A percentile compares a stretch with the other conserved stretches of the same genome.
Conservation (phyloP, 1,139 yeast genomes). For the Meyerozyma guilliermondii region DNA sequence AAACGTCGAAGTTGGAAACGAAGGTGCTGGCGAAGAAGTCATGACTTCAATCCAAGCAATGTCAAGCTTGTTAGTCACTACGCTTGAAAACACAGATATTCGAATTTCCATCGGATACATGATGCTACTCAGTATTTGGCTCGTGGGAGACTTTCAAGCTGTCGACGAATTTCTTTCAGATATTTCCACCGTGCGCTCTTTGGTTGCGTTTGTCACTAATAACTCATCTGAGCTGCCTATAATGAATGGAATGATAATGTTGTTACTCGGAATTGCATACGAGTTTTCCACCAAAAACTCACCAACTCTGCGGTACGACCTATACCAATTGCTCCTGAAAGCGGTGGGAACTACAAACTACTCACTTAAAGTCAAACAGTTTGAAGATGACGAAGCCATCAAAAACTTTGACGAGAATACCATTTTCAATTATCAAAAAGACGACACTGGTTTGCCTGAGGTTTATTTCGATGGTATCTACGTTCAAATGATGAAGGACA, state of each 20-base stretch:
- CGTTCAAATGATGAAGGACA: constrained; percentile 64
- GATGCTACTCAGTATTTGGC: constrained; percentile 71
- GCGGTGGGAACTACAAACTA: constrained; percentile 82
- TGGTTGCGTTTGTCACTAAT: constrained; percentile 64
- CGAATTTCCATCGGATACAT: constrained; percentile 76
- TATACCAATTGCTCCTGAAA: constrained; percentile 57
- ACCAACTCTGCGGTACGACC: constrained; percentile 62
- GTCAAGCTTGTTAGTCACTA: constrained; percentile 67
- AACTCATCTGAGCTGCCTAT: constrained; percentile 52
- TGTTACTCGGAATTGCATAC: constrained; percentile 71
- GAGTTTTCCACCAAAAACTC: constrained; percentile 75
- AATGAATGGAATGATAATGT: constrained; percentile 71
- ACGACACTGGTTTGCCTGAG: constrained; percentile 82
- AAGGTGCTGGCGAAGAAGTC: constrained; percentile 66
- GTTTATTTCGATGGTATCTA: constrained; percentile 68
- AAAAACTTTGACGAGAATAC: constrained; percentile 49
- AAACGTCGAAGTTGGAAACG: constrained; percentile 60
- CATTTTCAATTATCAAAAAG: constrained; percentile 31
- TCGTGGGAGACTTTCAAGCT: constrained; percentile 72
- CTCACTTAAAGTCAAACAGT: constrained; percentile 65
- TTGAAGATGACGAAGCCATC: constrained; percentile 56
- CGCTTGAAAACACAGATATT: constrained; percentile 62
- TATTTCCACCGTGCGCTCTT: constrained; percentile 56
- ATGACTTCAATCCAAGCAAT: constrained; percentile 75
- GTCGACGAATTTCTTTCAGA: constrained; percentile 76